Evolutionary conservation across 2,329 filamentous ascomycete species (phyloP), one percentile per base, ranked within the genome.

Genomic region (Ophiocordyceps camponoti-leonardi): DNA sequence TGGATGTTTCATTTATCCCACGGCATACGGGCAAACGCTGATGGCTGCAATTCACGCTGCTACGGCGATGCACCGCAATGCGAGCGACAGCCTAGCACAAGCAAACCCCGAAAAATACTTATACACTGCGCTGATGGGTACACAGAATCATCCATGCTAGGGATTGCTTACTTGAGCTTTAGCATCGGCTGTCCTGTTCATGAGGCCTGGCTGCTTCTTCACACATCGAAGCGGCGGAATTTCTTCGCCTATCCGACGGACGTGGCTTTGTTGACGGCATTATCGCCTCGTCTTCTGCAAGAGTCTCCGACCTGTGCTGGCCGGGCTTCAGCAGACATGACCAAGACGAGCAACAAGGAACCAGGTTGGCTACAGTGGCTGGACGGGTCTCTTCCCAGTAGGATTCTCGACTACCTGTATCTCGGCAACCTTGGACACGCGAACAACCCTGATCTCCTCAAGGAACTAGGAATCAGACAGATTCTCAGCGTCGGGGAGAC

Each of bases 211-310:
- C 69, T 96, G 11, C 73, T 78, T 48, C 68, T 98, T 43, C 92
- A 98, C 59, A 80, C 79, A 12, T 72, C 78, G 13, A 86, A 83
- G 60, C 72, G 77, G 46, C 83, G 92, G 48, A 96, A 98, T 58
- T 95, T 96, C 66, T 98, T 98, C 58, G 87, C 92, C 0, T 96
- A 96, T 54, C 83, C 85, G 1, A 86, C 85, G 0, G 92, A 98
- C 58, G 87, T 95, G 18, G 76, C 81, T 4, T 71, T 95, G 12
- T 65, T 96, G n/a, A 79, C 74, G 1, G 75, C 77, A 5, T 81
- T 95, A 35, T 79, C 90, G 48, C 75, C 79, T 19, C 80, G 83
- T 14, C 69, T 96, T 14, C 68, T 95, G 20, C 71, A 72, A 42
- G 79, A 82, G 48, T 87, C 83, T 0, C 85, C 86, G 0, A 54